phyloP scores from a whole-genome alignment of 495 filamentous ascomycete genomes.

The Penicillium chermesinum region DNA sequence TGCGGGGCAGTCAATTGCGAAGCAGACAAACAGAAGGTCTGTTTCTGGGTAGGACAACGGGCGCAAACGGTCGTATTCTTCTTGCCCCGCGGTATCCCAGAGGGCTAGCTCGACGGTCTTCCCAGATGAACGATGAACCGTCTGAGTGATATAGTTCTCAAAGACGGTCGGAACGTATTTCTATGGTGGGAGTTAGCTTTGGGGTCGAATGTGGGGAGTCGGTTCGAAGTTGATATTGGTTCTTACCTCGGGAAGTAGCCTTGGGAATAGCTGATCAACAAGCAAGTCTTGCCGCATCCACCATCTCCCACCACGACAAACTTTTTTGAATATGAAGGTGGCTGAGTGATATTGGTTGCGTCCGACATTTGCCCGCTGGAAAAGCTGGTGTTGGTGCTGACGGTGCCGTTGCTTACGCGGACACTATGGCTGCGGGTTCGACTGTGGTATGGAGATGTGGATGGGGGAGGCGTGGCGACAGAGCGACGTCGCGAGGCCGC shows the following conservation, averaged over 20 bases:
- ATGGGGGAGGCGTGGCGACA: constrained; percentile 42
- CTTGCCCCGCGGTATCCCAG: constrained; percentile 98
- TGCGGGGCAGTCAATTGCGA: constrained; percentile 97
- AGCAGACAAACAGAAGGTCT: constrained; percentile 96
- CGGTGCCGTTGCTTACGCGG: constrained; percentile 70
- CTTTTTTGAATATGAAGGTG: constrained; percentile 94
- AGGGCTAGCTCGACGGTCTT: constrained; percentile 94
- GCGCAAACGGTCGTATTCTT: constrained; percentile 94
- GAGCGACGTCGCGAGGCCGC: constrained; percentile 47
- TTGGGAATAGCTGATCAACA: constrained; percentile 96
- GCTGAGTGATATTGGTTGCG: constrained; percentile 78
- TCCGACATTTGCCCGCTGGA: constrained; percentile 65
- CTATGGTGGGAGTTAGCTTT: constrained; percentile 41
- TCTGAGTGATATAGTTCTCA: constrained; percentile 99
- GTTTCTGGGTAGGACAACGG: constrained; percentile 97
- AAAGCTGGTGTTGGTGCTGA: constrained; percentile 68
- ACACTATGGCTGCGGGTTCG: constrained; percentile 56
- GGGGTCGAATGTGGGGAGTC: neutral
- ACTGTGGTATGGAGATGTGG: constrained; percentile 43
- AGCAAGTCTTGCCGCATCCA: constrained; percentile 96
- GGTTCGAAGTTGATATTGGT: neutral
- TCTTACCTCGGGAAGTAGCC: constrained; percentile 92
- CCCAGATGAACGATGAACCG: constrained; percentile 74
- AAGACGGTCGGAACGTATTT: constrained; percentile 99
- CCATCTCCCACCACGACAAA: constrained; percentile 98